Percentiles rank a stretch among this genome's conserved stretches.
These are phyloP conservation scores for Meira miltonrushii DNA, from an alignment of 1,284 basidiomycete species.

Conservation along the genomic window DNA sequence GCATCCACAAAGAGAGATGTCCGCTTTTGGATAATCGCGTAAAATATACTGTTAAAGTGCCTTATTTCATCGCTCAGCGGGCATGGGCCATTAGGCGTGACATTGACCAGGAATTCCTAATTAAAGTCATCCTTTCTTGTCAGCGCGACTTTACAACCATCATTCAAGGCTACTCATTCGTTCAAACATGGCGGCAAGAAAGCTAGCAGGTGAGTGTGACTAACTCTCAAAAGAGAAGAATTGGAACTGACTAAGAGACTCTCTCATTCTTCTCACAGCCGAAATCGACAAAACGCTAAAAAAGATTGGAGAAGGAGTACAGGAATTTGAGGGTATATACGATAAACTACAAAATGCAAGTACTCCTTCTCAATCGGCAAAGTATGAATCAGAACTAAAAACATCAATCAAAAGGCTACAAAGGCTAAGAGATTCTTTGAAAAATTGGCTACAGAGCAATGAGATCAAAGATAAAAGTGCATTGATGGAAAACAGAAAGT, in stretches of 20 bases:
- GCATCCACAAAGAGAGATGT: too few relatives aligned
- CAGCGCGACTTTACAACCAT: too few relatives aligned
- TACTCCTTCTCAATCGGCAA: constrained; percentile 52
- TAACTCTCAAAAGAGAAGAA: too few relatives aligned
- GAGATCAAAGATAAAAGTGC: constrained; percentile 99
- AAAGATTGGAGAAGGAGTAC: constrained; percentile 51
- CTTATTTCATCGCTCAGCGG: too few relatives aligned
- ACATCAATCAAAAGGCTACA: constrained; percentile 81
- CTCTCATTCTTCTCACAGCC: constrained; percentile 20
- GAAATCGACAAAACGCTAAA: constrained; percentile 53
- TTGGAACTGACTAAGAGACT: constrained; percentile 1
- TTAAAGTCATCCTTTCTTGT: too few relatives aligned
- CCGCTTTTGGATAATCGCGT: too few relatives aligned
- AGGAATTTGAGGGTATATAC: constrained; percentile 50
- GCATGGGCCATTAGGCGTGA: too few relatives aligned
- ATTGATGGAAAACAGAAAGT: constrained; percentile 83
- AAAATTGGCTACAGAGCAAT: constrained; percentile 94
- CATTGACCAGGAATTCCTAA: too few relatives aligned
- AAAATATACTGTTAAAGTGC: too few relatives aligned
- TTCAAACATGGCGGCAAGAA: constrained; percentile 49
- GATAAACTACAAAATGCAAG: constrained; percentile 49
- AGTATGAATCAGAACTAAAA: constrained; percentile 52
- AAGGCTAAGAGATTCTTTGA: constrained; percentile 84
- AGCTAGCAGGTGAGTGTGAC: constrained; percentile 37
- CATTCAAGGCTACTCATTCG: background rate